Evolutionary conservation across 2,329 filamentous ascomycete genomes (phyloP).

Genomic region (Ophiostoma ips): DNA sequence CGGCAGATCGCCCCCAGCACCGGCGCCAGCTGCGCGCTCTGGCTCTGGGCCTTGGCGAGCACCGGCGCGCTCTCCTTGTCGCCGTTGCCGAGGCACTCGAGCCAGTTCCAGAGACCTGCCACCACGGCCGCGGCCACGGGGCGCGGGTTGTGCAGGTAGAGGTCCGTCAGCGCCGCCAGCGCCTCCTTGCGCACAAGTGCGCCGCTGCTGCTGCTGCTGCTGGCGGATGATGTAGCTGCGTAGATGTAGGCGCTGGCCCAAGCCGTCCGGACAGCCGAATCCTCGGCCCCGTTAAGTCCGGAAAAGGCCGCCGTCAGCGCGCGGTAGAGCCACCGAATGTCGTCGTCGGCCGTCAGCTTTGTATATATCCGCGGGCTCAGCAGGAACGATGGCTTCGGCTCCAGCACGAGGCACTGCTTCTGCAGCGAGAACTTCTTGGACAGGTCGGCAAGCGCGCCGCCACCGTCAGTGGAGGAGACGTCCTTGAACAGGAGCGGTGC

Average conservation of each 20-base stretch:
- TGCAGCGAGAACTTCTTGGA: slow-evolving; percentile 49
- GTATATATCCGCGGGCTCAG: slow-evolving; percentile 74
- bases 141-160: slow-evolving; percentile 48
- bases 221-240: too few species aligned
- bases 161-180: slow-evolving; percentile 42
- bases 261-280: slow-evolving; percentile 38
- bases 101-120: slow-evolving; percentile 67
- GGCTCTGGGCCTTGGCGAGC: slow-evolving; percentile 49
- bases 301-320: slow-evolving; percentile 51
- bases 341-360: slow-evolving; percentile 61
- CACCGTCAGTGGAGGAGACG: too few species aligned
- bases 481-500: slow-evolving; percentile 39
- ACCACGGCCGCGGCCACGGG: slow-evolving; percentile 50
- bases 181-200: slow-evolving; percentile 51
- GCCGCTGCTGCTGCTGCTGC: slow-evolving; percentile 45
- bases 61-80: slow-evolving; percentile 66
- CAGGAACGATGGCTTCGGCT: slow-evolving; percentile 78
- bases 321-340: slow-evolving; percentile 62
- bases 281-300: slow-evolving; percentile 33
- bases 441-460: slow-evolving; percentile 28
- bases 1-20: slow-evolving; percentile 51
- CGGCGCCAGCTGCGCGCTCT: slow-evolving; percentile 47
- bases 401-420: slow-evolving; percentile 51
- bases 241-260: slow-evolving; percentile 87
- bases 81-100: slow-evolving; percentile 48